These are phyloP conservation scores for Boeremia lycopersici DNA, from an alignment of 2,329 filamentous ascomycete species.

Conservation along the genomic window DNA sequence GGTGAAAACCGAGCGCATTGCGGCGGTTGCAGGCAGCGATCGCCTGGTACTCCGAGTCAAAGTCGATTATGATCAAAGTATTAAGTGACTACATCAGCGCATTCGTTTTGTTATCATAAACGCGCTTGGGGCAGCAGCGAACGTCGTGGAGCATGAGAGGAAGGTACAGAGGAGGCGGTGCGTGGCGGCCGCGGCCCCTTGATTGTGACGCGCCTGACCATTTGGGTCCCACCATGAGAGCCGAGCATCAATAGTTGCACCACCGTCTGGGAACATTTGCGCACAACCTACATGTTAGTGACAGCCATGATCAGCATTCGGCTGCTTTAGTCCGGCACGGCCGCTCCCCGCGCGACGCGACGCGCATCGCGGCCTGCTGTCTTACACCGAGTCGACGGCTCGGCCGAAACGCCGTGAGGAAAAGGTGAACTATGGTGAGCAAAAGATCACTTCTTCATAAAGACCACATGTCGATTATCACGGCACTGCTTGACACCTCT, in stretches of 20 bases:
- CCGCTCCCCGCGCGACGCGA: not conserved
- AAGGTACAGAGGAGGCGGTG: not conserved
- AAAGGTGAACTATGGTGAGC: too few relatives aligned
- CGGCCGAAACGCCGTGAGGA: too few relatives aligned
- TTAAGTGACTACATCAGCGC: slow-evolving; percentile 9
- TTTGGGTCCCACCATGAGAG: not conserved
- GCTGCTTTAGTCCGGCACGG: not conserved
- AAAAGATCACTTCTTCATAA: too few relatives aligned
- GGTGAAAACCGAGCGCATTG: slow-evolving; percentile 39
- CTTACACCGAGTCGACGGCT: too few relatives aligned
- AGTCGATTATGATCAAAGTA: not conserved
- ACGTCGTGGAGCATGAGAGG: slow-evolving; percentile 1
- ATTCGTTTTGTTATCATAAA: not conserved
- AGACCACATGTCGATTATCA: too few relatives aligned
- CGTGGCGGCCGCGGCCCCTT: slow-evolving; percentile 9
- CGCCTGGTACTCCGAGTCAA: not conserved
- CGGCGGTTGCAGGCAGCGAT: slow-evolving; percentile 11
- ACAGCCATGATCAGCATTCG: not conserved
- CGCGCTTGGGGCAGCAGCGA: not conserved
- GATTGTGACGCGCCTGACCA: slow-evolving; percentile 1
- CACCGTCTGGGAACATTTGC: not conserved
- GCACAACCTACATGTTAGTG: not conserved
- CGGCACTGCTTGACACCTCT: too few relatives aligned
- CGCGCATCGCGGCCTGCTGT: not conserved
- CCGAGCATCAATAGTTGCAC: not conserved